Percentiles rank a stretch among this genome's conserved stretches.
Evolutionary conservation across 2,329 filamentous ascomycete genomes (phyloP).

Genomic region (Rhynchosporium agropyri): DNA sequence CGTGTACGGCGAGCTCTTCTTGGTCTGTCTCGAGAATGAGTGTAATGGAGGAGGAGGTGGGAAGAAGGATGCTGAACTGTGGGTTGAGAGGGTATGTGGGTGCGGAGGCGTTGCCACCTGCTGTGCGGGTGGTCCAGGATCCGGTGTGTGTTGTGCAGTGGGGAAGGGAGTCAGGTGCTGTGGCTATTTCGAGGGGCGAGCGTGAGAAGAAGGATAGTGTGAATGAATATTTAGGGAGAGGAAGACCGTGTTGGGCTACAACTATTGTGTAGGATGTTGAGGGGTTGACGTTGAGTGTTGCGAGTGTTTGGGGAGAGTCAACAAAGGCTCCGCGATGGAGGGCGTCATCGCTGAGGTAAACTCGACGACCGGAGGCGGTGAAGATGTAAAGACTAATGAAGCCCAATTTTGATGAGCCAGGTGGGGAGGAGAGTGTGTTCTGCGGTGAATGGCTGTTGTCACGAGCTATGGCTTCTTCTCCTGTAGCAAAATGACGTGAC

Average conservation of each 20-base stretch:
- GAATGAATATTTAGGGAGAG: slow-evolving; percentile 75
- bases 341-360: slow-evolving; percentile 73
- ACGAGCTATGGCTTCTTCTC: slow-evolving; percentile 60
- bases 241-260: slow-evolving; percentile 77
- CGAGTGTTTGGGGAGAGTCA: slow-evolving; percentile 88
- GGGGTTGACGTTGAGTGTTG: slow-evolving; percentile 65
- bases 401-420: slow-evolving; percentile 52
- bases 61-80: slow-evolving; percentile 72
- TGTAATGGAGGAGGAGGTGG: slow-evolving; percentile 61
- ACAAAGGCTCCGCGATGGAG: slow-evolving; percentile 82
- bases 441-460: slow-evolving; percentile 42
- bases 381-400: slow-evolving; percentile 90
- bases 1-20: slow-evolving; percentile 74
- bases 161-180: slow-evolving; percentile 50
- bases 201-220: slow-evolving; percentile 82
- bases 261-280: slow-evolving; percentile 61
- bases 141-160: slow-evolving; percentile 59
- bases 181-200: slow-evolving; percentile 59
- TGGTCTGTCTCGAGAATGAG: slow-evolving; percentile 72
- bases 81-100: slow-evolving; percentile 82
- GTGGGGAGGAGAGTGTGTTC: slow-evolving; percentile 29
- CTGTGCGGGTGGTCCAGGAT: slow-evolving; percentile 76
- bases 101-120: slow-evolving; percentile 81
- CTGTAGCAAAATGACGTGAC: slow-evolving; percentile 80
- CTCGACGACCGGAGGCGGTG: slow-evolving; percentile 66